phyloP scores from a whole-genome alignment of 2,329 filamentous ascomycete species.

The Pseudogymnoascus sp. region DNA sequence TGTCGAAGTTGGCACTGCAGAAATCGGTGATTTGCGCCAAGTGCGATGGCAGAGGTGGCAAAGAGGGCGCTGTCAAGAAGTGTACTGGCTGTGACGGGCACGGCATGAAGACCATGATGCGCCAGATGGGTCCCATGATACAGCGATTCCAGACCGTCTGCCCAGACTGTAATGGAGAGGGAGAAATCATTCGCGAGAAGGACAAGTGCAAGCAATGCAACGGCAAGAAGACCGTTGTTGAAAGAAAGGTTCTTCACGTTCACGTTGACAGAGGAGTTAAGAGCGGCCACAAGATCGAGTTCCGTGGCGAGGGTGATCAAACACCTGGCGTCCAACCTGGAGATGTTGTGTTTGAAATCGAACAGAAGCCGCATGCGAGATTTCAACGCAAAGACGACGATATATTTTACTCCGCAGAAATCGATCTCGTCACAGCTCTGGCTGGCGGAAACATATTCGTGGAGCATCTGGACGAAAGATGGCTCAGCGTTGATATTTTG shows the following conservation, averaged over 20 bases:
- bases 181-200: slow-evolving; percentile 92
- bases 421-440: slow-evolving; percentile 89
- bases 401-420: slow-evolving; percentile 88
- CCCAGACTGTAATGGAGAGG: slow-evolving; percentile 95
- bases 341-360: slow-evolving; percentile 97
- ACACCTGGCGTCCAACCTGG: slow-evolving; percentile 86
- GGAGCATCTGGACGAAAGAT: slow-evolving; percentile 95
- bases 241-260: slow-evolving; percentile 96
- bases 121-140: slow-evolving; percentile 99
- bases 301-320: slow-evolving; percentile 94
- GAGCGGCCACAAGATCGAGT: slow-evolving; percentile 93
- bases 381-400: slow-evolving; percentile 97
- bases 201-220: slow-evolving; percentile 94
- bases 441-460: slow-evolving; percentile 86
- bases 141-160: slow-evolving; percentile 99
- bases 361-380: slow-evolving; percentile 94
- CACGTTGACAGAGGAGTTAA: slow-evolving; percentile 93
- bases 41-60: slow-evolving; percentile 89
- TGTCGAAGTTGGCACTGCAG: slow-evolving; percentile 93
- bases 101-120: slow-evolving; percentile 99
- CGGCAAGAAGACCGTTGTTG: slow-evolving; percentile 96
- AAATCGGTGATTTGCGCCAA: slow-evolving; percentile 95
- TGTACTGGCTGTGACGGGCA: slow-evolving; percentile 85
- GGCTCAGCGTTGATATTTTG: slow-evolving; percentile 86
- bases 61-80: slow-evolving; percentile 94